Percentiles rank a stretch among this genome's conserved stretches.
Evolutionary conservation across 2,329 filamentous ascomycete genomes (phyloP).

Genomic region (Teratosphaeria nubilosa): DNA sequence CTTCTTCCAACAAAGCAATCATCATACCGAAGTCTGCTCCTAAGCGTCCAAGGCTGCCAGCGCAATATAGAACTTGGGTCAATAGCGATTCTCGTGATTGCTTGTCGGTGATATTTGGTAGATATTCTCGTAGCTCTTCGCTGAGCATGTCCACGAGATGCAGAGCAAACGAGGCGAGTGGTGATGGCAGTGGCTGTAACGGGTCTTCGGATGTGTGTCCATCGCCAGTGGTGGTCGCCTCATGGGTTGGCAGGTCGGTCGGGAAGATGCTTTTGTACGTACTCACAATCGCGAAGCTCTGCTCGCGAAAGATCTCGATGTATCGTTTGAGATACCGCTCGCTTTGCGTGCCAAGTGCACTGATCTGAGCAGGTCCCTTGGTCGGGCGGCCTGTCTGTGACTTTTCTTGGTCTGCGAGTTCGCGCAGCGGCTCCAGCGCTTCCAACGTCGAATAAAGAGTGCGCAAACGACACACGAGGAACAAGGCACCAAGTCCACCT

Average conservation of each 20-base stretch:
- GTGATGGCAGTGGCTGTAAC: slow-evolving; percentile 55
- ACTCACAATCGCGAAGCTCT: slow-evolving; percentile 90
- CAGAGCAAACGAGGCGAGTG: slow-evolving; percentile 73
- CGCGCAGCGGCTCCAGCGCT: slow-evolving; percentile 73
- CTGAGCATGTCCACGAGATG: slow-evolving; percentile 73
- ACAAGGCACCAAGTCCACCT: slow-evolving; percentile 68
- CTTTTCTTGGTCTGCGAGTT: slow-evolving; percentile 81
- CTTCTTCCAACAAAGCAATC: slow-evolving; percentile 54
- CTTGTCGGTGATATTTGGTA: slow-evolving; percentile 72
- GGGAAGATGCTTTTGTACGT: slow-evolving; percentile 89
- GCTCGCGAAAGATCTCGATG: slow-evolving; percentile 94
- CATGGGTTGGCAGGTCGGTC: slow-evolving; percentile 38
- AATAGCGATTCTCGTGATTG: slow-evolving; percentile 75
- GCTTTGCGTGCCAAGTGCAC: slow-evolving; percentile 75
- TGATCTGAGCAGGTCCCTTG: slow-evolving; percentile 15
- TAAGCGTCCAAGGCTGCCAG: slow-evolving; percentile 76
- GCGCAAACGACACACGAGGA: slow-evolving; percentile 74
- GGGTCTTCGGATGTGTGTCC: slow-evolving; percentile 19
- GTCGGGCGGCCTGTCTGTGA: slow-evolving; percentile 26
- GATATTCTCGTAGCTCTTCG: slow-evolving; percentile 62
- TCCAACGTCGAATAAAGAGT: slow-evolving; percentile 71
- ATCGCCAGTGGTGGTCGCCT: slow-evolving; percentile 6
- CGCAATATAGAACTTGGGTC: slow-evolving; percentile 88
- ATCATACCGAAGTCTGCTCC: slow-evolving; percentile 91
- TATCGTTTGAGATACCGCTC: slow-evolving; percentile 91